Evolutionary conservation across 768 basidiomycete genomes (phyloP), one percentile per base, ranked within the genome.

Genomic region (Saitozyma sp.): DNA sequence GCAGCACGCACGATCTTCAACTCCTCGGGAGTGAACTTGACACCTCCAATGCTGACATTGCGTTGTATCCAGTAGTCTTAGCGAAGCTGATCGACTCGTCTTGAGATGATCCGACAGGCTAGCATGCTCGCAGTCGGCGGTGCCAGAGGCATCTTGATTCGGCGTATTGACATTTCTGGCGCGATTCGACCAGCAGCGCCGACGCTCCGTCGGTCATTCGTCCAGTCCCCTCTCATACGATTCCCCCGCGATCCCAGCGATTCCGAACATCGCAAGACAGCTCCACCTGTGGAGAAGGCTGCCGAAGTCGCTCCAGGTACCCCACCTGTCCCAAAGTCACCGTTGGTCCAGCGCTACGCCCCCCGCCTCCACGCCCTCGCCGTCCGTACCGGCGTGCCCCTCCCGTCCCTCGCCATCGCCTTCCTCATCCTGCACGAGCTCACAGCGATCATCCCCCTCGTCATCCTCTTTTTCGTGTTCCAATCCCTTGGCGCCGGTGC

Each of bases 391-490:
- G 86, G 88, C 16, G 83, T 89, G 1, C 89, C 90, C 13, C 74
- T 94, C 0, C 83, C 91, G 0, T 91, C 91, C 10, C 84, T 96
- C 65, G 66, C 85, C 9, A 66, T 89, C 48, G 91, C 92, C 0
- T 95, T 96, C 67, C 86, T 85, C 6, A 80, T 93, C 57, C 82
- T 96, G 2, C 93, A 96, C 73, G 92, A 96, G 74, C 66, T 91
- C 10, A 92, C 91, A 0, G 91, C 92, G 0, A 73, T 93, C 55
- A 82, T 86, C 0, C 91, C 92, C 2, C 83, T 93, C 38, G 84
- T 88, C 5, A 84, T 86, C 42, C 75, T 90, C 45, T 95, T 92
- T 77, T 91, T 86, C 72, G 82, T 83, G 0, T 86, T 90, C 9
- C 82, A 88, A 41, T 76, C 84, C 6, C 68, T 90, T 1, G 89